Conservation (phyloP, 1,139 yeast species). For the Hemisphaericaspora subhashii region DNA sequence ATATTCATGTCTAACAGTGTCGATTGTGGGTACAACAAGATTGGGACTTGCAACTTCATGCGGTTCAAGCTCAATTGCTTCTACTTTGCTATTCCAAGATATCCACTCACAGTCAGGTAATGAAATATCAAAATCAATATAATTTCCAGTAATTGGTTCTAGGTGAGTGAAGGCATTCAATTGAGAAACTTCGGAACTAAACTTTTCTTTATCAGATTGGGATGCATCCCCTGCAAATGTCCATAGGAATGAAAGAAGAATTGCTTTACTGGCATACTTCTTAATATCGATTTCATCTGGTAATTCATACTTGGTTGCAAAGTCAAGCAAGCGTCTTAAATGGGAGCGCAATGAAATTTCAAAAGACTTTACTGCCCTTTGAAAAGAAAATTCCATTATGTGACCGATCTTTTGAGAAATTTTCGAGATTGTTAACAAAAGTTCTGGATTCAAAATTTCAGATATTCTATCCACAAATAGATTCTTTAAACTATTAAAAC, state of each 20-base stretch:
- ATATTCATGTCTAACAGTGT: constrained; percentile 68
- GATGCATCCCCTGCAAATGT: constrained; percentile 66
- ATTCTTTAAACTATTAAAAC: constrained; percentile 11
- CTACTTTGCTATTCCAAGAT: constrained; percentile 46
- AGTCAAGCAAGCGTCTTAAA: constrained; percentile 20
- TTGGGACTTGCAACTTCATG: constrained; percentile 64
- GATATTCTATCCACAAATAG: constrained; percentile 11
- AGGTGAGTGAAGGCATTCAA: constrained; percentile 18
- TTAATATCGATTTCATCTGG: constrained; percentile 19
- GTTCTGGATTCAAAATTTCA: constrained; percentile 8
- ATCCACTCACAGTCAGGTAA: constrained; percentile 53
- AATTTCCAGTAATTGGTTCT: constrained; percentile 14
- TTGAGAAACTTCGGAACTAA: constrained; percentile 33
- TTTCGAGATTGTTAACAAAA: background rate
- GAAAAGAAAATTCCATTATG: constrained; percentile 51
- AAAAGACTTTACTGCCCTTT: constrained; percentile 42
- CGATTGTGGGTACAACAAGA: constrained; percentile 74
- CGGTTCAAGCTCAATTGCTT: constrained; percentile 53
- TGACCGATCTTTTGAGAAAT: constrained; percentile 35
- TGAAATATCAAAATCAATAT: constrained; percentile 48
- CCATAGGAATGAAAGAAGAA: constrained; percentile 58
- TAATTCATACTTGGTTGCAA: constrained; percentile 13
- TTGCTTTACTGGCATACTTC: constrained; percentile 36
- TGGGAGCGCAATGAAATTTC: constrained; percentile 28
- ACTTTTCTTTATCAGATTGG: constrained; percentile 36